phyloP scores from a whole-genome alignment of 2,329 filamentous ascomycete species.

The Scedosporium apiospermum region DNA sequence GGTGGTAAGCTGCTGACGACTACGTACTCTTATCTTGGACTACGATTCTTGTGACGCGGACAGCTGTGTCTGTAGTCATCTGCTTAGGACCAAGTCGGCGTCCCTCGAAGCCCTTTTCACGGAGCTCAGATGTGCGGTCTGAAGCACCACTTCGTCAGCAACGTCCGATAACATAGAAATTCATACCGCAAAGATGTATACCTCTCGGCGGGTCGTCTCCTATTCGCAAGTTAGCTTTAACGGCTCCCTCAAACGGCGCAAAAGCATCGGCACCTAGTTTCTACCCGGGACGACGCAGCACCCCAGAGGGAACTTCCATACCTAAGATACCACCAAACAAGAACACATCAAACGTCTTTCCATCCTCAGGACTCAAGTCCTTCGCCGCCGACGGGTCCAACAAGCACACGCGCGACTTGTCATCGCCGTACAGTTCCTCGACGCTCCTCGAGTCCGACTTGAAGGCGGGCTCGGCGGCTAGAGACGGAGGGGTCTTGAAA shows the following conservation, averaged over 20 bases:
- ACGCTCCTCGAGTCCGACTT: conserved; percentile 68
- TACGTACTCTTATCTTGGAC: conserved; percentile 69
- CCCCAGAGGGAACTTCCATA: conserved; percentile 28
- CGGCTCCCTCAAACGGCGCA: conserved; percentile 3
- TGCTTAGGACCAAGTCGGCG: conserved; percentile 83
- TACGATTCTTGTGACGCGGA: conserved; percentile 83
- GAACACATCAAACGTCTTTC: conserved; percentile 76
- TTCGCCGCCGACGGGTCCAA: conserved; percentile 76
- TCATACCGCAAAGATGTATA: conserved; percentile 24
- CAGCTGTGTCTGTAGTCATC: conserved; percentile 98
- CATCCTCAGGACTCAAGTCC: conserved; percentile 78
- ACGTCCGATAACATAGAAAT: conserved; percentile 5
- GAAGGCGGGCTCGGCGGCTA: conserved; percentile 51
- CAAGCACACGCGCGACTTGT: conserved; percentile 70
- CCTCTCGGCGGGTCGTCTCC: conserved; percentile 90
- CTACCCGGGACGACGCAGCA: background rate
- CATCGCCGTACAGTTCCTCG: conserved; percentile 67
- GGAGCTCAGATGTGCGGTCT: conserved; percentile 93
- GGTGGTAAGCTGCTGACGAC: background rate
- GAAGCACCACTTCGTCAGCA: background rate
- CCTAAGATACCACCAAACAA: conserved; percentile 93
- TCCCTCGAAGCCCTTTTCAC: conserved; percentile 85
- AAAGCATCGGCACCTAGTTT: background rate
- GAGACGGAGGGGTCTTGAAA: conserved; percentile 53
- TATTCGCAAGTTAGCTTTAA: conserved; percentile 22